phyloP scores from a whole-genome alignment of 225 moss, liverwort and hornwort species.

The Pleurozium schreberi region DNA sequence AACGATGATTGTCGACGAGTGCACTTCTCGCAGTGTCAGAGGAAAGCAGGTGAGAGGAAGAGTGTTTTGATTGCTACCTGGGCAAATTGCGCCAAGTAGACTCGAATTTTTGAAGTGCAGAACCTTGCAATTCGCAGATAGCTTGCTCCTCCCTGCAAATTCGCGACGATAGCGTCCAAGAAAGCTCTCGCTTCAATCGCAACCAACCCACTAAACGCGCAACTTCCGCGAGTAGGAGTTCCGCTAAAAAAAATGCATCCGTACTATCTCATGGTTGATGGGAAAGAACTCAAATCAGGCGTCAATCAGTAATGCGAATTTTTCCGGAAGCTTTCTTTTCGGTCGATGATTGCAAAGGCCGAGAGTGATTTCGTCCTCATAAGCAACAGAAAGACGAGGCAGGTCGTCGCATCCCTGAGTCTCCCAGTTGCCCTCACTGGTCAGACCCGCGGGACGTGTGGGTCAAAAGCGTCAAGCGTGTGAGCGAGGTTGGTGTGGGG shows the following conservation, averaged over 20 bases:
- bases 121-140: background rate
- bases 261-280: background rate
- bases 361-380: background rate
- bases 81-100: background rate
- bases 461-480: conserved; percentile 41
- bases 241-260: background rate
- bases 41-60: background rate
- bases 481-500: conserved; percentile 13
- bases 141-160: background rate
- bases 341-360: background rate
- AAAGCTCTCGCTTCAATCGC: background rate
- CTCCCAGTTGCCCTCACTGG: background rate
- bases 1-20: background rate
- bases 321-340: background rate
- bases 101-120: background rate
- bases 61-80: background rate
- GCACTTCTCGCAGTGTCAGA: background rate
- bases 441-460: background rate
- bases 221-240: background rate
- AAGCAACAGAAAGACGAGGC: background rate
- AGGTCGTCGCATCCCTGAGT: background rate
- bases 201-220: background rate
- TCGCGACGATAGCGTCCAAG: background rate
- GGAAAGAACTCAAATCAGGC: background rate
- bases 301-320: background rate